Evolutionary conservation across 148 eudicot genomes (phyloP), one percentile per base, ranked within the genome.

Genomic region (Diospyros lotus): DNA sequence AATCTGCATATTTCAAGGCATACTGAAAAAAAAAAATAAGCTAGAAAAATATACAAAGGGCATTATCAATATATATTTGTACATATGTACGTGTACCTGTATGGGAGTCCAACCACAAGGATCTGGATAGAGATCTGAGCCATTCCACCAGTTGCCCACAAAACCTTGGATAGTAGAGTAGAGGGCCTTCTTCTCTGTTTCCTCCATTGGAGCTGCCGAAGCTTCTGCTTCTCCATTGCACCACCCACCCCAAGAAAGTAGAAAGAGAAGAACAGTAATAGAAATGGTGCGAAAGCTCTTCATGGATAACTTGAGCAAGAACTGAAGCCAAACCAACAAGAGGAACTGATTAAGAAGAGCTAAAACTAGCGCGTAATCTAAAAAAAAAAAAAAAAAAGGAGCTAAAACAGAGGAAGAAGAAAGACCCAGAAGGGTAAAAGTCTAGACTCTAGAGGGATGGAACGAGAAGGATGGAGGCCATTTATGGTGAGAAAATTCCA

Each of bases 81-180:
- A 58, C 18, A 56, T 5, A 58, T 56, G 53, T 4, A 40, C 46
- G 58, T 0, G 10, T 84, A 93, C 97, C 98, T 90, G 91, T 46
- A 93, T 93, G 2, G 96, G 96, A 63, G 97, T 90, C 98, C 98
- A 93, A 4, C 97, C 97, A 86, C 97, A 93, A 66, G 97, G 97
- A 73, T 93, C 96, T 53, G 98, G 98, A 80, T 82, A 93, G 62
- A 93, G 96, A 82, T 89, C 88, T 44, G 98, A 87, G 6, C 98
- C 98, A 84, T 90, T 93, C 98, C 98, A 93, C 81, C 69, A 79
- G 61, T 85, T 78, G 38, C 98, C 97, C 69, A 93, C 88, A 86
- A 93, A 90, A 38, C 98, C 96, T 72, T 90, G 93, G 76, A 93
- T 93, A 9, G 90, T 85, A 60, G 89, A 84, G 78, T 89, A 89